Conservation (phyloP, 2,329 filamentous ascomycete genomes). For the Colletotrichum phormii region DNA sequence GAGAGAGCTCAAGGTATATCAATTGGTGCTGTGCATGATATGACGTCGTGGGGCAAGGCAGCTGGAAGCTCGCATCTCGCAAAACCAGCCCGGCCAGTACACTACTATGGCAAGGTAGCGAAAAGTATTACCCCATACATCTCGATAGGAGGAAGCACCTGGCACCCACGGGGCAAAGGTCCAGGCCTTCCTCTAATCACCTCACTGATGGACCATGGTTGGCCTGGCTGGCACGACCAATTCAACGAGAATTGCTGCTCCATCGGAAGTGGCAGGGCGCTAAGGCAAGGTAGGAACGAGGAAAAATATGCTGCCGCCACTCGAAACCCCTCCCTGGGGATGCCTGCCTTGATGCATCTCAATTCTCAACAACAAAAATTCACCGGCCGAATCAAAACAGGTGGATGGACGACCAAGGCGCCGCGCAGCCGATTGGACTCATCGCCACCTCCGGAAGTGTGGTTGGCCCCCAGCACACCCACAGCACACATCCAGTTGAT, state of each 20-base stretch:
- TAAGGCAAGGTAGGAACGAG: slow-evolving; percentile 13
- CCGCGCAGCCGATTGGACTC: background rate
- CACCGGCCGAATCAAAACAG: slow-evolving; percentile 17
- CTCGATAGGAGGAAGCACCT: background rate
- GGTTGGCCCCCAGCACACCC: slow-evolving; percentile 6
- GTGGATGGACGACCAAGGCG: background rate
- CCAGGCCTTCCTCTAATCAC: background rate
- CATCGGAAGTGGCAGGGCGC: slow-evolving; percentile 14
- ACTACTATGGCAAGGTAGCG: background rate
- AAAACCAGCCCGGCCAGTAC: background rate
- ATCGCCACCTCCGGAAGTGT: slow-evolving; percentile 21
- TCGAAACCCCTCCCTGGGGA: slow-evolving; percentile 1
- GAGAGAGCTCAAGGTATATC: slow-evolving; percentile 27
- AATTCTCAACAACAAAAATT: slow-evolving; percentile 34
- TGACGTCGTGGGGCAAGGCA: slow-evolving; percentile 36
- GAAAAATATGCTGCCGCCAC: slow-evolving; percentile 28
- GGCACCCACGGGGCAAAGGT: background rate
- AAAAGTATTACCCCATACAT: background rate
- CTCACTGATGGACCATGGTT: background rate
- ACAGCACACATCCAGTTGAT: background rate
- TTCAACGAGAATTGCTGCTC: slow-evolving; percentile 38
- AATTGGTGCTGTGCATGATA: slow-evolving; percentile 19
- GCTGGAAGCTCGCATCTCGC: slow-evolving; percentile 6
- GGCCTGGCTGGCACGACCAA: slow-evolving; percentile 23
- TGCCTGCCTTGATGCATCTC: slow-evolving; percentile 4